A percentile compares a stretch with the other conserved stretches of the same genome.
Conservation (phyloP, 345 rosid genomes). For the Eucalyptus decipiens region DNA sequence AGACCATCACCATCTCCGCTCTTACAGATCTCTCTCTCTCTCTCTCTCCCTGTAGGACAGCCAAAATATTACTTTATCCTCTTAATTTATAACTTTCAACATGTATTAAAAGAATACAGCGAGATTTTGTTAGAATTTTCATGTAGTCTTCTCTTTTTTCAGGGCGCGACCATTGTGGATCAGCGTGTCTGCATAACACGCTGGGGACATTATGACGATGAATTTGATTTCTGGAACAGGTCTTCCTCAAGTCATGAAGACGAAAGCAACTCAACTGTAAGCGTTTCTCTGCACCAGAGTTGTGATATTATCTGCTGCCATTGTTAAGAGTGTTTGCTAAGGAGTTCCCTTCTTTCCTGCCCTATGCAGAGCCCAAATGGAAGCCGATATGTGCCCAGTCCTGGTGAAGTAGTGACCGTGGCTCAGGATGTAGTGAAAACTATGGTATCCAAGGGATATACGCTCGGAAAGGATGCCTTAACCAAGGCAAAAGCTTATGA, state of each 20-base stretch:
- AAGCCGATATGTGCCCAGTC: conserved; percentile 23
- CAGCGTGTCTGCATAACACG: conserved; percentile 65
- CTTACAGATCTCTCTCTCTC: neutral
- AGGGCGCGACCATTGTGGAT: conserved; percentile 80
- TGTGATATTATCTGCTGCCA: neutral
- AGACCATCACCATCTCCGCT: neutral
- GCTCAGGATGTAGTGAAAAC: conserved; percentile 64
- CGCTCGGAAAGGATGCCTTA: conserved; percentile 64
- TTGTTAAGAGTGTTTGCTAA: neutral
- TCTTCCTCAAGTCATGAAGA: conserved; percentile 13
- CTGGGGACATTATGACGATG: conserved; percentile 61
- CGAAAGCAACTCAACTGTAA: conserved; percentile 39
- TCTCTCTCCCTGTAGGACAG: neutral
- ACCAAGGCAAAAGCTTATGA: conserved; percentile 60
- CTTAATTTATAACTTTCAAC: neutral
- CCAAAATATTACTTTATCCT: neutral
- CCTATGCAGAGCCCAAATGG: conserved; percentile 5
- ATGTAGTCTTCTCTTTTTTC: neutral
- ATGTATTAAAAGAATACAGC: neutral
- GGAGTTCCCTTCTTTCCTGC: neutral
- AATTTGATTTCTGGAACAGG: conserved; percentile 43
- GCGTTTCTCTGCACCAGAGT: neutral
- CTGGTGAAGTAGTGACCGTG: conserved; percentile 62
- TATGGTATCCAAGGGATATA: conserved; percentile 60
- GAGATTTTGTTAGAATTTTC: neutral